Percentiles rank a stretch among this genome's conserved stretches.
Conservation (phyloP, 1,284 basidiomycete species). For the Cystobasidium pallidum region DNA sequence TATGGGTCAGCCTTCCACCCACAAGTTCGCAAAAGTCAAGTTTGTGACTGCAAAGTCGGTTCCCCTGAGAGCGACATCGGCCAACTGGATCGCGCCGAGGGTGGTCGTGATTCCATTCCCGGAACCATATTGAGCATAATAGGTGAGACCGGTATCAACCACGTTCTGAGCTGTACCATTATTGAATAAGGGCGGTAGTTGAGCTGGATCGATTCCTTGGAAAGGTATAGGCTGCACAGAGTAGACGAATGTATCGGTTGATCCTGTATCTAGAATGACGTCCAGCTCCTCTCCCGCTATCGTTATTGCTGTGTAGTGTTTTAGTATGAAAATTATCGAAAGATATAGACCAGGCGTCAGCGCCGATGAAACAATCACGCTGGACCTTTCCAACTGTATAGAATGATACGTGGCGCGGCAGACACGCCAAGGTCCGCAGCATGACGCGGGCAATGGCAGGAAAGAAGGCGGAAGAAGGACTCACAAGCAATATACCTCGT, state of each 20-base stretch:
- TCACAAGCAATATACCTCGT: conserved; percentile 30
- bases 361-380: no score
- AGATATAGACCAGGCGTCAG: no score
- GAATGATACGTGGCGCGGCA: neutral
- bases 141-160: conserved; percentile 27
- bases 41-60: conserved; percentile 35
- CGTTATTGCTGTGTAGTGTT: conserved; percentile 9
- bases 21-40: conserved; percentile 36
- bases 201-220: conserved; percentile 19
- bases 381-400: no score
- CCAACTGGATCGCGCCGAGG: conserved; percentile 27
- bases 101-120: conserved; percentile 37
- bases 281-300: conserved; percentile 41
- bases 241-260: conserved; percentile 39
- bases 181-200: conserved; percentile 34
- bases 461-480: neutral
- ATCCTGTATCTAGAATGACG: conserved; percentile 39
- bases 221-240: conserved; percentile 29
- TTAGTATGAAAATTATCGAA: no score
- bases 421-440: neutral
- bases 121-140: conserved; percentile 34
- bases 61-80: conserved; percentile 30
- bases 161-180: conserved; percentile 27
- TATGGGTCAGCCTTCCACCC: no score
- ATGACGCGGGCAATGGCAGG: neutral